These are phyloP conservation scores for Meyerozyma athensensis DNA, from an alignment of 1,139 yeast genomes.

Conservation along the genomic window DNA sequence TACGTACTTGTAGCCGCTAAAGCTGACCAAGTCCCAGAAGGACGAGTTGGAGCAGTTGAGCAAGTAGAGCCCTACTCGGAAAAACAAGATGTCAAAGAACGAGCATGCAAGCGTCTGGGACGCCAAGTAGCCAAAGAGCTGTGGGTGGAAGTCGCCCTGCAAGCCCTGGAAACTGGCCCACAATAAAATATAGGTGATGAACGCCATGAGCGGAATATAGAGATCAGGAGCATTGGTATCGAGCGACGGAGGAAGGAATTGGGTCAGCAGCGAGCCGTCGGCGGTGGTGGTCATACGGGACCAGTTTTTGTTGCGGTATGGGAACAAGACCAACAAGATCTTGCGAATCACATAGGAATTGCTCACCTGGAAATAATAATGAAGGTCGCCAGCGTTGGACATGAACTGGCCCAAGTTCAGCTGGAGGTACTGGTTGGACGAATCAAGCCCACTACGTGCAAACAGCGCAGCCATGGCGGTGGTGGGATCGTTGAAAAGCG, in stretches of 20 bases:
- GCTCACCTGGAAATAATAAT: conserved; percentile 88
- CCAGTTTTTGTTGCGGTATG: conserved; percentile 84
- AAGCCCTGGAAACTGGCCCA: conserved; percentile 87
- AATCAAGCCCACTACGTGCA: conserved; percentile 77
- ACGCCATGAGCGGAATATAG: conserved; percentile 92
- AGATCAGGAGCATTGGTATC: conserved; percentile 95
- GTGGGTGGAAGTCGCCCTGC: conserved; percentile 89
- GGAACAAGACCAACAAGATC: conserved; percentile 70
- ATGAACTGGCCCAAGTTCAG: conserved; percentile 60
- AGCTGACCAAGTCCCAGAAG: conserved; percentile 80
- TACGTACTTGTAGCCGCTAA: conserved; percentile 92
- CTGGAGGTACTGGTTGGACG: conserved; percentile 68
- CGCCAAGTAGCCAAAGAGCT: conserved; percentile 84
- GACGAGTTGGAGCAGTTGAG: conserved; percentile 50
- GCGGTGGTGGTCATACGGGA: conserved; percentile 49
- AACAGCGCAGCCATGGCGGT: conserved; percentile 85
- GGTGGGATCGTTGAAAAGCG: conserved; percentile 69
- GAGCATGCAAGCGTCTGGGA: conserved; percentile 85
- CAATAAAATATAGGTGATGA: conserved; percentile 78
- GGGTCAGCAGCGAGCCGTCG: conserved; percentile 29
- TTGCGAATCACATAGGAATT: conserved; percentile 80
- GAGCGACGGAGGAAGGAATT: conserved; percentile 67
- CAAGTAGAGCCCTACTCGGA: conserved; percentile 42
- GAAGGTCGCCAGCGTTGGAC: conserved; percentile 50
- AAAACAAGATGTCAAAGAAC: conserved; percentile 55